Base-by-base conservation (phyloP, 2,329 filamentous ascomycete species). In the Fusarium torreyae region DNA sequence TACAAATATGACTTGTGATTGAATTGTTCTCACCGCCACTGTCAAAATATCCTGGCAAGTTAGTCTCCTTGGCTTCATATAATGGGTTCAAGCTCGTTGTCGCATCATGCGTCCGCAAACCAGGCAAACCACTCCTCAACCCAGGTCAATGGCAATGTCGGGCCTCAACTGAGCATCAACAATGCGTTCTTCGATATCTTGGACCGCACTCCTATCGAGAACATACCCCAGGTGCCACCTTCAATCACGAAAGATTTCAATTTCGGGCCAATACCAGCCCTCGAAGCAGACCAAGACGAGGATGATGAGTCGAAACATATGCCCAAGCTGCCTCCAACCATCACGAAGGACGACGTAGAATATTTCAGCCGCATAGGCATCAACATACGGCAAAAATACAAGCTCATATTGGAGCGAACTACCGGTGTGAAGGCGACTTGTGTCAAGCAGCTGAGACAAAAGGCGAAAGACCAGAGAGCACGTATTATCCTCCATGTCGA, bases 141-240 rank as follows among this genome's bases (percentile, higher is more conserved):
- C 5, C 56, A 59, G 14, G 7, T 34, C 34, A 59, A 59, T 18
- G 56, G 56, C 40, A 22, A 31, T 28, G n/a, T 44, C n/a, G 46
- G 46, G 7, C 38, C 51, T 18, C 28, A 9, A 3, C 2, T 38
- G 42, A n/a, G 34, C 2, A 52, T 57, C 39, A 33, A 7, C 14
- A 52, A n/a, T 3, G 46, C 31, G 18, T 4, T 6, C 4, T 17
- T 51, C n/a, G 31, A 14, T 9, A 44, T 22, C 15, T 7, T 14
- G 2, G 38, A 26, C 6, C 14, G 20, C 4, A 54, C 14, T 13
- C 6, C 33, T 3, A 3, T 14, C 20, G 18, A 33, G n/a, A 22
- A 3, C n/a, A 7, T 17, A 6, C 7, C 24, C 4, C 9, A 40
- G 9, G 5, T 8, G 6, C 7, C 13, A 20, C 14, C 40, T 46